Evolutionary conservation across 352 stramenopile genomes (phyloP), one percentile per base, ranked within the genome.

Genomic region (Sclerospora graminicola): DNA sequence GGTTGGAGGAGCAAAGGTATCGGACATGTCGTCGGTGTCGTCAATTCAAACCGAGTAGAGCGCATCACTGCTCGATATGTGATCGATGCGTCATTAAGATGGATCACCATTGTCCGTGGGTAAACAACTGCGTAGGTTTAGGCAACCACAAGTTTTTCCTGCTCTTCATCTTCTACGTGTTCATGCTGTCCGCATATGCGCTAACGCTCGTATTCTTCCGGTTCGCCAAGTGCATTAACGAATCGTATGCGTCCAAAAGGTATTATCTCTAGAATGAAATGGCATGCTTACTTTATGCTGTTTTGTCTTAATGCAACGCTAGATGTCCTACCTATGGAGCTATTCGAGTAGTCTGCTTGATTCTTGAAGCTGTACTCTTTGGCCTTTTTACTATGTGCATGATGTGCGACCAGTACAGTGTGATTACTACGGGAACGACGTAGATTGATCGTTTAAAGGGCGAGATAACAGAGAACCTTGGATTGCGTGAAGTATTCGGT

Each of bases 51-150:
- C 95, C 95, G 10, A 77, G 77, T 20, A 82, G 95, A 49, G 95
- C 95, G 10, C 95, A 98, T 74, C 93, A 98, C 66, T 98, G 94
- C 71, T 96, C 83, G 40, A 95, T 98, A 51, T 98, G 92, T 68
- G 76, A 95, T 54, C 70, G 90, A 46, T 98, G 93, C 48, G 88
- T 98, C 41, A 88, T 98, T 46, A 98, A 98, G 69, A 98, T 99
- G 94, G 96, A 99, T 60, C 96, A 98, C 87, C 94, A 98, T 63
- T 98, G 95, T 65, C 95, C 95, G 18, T 99, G 95, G 95, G 88
- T 98, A 28, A 99, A 99, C 76, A 99, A 99, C 79, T 99, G 95
- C 64, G 95, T 99, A 42, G 96, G 95, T 7, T 85, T 99, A 53
- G 93, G 93, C 45, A 99, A 99, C 76, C 95, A 99, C 87, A 99